phyloP scores from a whole-genome alignment of 1,284 basidiomycete species.

The Trametes pubescens region DNA sequence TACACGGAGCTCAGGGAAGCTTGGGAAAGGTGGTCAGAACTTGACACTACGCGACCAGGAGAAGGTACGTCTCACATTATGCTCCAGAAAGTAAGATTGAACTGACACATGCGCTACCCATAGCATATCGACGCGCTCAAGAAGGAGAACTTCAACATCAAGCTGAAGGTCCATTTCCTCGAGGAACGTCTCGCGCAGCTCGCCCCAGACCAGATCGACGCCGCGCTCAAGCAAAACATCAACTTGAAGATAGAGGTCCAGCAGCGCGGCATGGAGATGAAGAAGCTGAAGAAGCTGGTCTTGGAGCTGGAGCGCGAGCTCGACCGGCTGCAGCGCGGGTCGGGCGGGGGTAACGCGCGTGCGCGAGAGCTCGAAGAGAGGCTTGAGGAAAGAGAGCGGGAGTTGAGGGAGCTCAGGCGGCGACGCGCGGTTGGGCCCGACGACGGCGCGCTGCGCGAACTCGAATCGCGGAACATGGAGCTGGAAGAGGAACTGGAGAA shows the following conservation, averaged over 20 bases:
- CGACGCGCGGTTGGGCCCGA: constrained; percentile 47
- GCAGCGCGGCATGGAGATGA: constrained; percentile 90
- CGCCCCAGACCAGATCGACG: constrained; percentile 91
- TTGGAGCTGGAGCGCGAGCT: constrained; percentile 85
- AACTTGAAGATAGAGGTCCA: constrained; percentile 94
- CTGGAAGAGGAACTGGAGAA: constrained; percentile 78
- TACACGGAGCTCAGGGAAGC: constrained; percentile 46
- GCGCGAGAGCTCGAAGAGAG: constrained; percentile 76
- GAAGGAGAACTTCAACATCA: constrained; percentile 93
- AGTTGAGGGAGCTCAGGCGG: constrained; percentile 69
- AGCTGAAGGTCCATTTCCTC: constrained; percentile 44
- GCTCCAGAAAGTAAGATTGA: not conserved
- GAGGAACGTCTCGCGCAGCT: constrained; percentile 76
- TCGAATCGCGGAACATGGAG: constrained; percentile 67
- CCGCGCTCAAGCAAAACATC: constrained; percentile 92
- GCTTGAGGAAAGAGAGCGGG: constrained; percentile 72
- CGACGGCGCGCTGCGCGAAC: constrained; percentile 59
- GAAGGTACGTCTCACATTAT: constrained; percentile 67
- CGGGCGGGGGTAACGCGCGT: constrained; percentile 53
- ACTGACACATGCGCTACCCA: constrained; percentile 40
- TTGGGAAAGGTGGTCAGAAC: constrained; percentile 64
- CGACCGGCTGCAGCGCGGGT: constrained; percentile 70
- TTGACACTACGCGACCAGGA: constrained; percentile 93
- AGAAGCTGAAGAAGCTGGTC: constrained; percentile 90
- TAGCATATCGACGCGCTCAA: constrained; percentile 94